Evolutionary conservation across 73 alveolate genomes (phyloP), one percentile per base, ranked within the genome.

Genomic region (Paramecium caudatum): DNA sequence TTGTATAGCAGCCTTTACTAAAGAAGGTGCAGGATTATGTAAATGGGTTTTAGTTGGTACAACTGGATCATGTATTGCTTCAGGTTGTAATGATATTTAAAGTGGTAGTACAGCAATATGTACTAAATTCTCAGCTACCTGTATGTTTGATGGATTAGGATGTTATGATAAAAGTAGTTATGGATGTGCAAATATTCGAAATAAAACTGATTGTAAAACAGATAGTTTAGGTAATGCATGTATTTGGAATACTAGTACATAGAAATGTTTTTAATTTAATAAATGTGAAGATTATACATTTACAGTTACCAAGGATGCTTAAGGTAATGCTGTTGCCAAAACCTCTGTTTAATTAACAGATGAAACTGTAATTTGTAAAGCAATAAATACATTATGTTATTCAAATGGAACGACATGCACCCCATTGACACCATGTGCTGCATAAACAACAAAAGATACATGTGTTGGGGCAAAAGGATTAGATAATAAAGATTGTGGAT

Each of bases 401-500:
- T 55, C 80, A 27, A 21, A 0, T 55, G 80, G 80, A 55, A 55
- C 12, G 10, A 55, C 41, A 9, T 55, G 80, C 30, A 23, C 30
- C 13, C 30, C 43, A 10, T 27, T 27, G 30, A 21, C 45, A 17
- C 80, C 80, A 4, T 55, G 80, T 27, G 1, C 80, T 23, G 80
- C 13, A 1, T 27, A 27, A 12, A 55, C 8, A 23, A 43, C 23
- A 23, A 43, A 55, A 55, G 30, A 55, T 27, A 55, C 12, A 10
- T 55, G 80, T 55, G 4, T 23, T 9, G 80, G 80, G 8, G n/a
- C 21, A 1, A 55, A 27, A 55, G 80, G 80, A 55, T 27, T 55
- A 4, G 80, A 55, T 55, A 43, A 55, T 55, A 55, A 55, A 8
- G 46, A 2, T 55, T 55, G 80, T 55, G 80, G 80, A 27, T 55